phyloP scores from a whole-genome alignment of 139 green algal species.

The Yamagishiella unicocca region DNA sequence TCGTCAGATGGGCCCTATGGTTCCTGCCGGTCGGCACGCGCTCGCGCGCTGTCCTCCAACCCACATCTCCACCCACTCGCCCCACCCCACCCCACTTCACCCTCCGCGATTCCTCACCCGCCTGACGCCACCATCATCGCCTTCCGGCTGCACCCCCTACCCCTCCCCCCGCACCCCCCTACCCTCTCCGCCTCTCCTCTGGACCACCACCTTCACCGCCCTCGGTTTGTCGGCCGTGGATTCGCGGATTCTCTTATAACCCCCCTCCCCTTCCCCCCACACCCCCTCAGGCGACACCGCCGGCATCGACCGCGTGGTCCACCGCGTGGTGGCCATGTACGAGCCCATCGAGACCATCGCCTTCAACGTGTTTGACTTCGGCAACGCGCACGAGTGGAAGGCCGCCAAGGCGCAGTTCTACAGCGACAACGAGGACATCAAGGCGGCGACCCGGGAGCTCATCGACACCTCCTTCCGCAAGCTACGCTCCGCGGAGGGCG shows the following conservation, averaged over 20 bases:
- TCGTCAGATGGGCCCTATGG: too few relatives aligned
- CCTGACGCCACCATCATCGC: too few relatives aligned
- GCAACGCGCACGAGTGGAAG: conserved; percentile 75
- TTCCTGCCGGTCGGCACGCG: too few relatives aligned
- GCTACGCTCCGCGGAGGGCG: conserved; percentile 86
- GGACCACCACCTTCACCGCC: too few relatives aligned
- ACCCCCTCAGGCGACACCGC: conserved; percentile 65
- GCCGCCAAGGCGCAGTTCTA: conserved; percentile 77
- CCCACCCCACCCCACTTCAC: too few relatives aligned
- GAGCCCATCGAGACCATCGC: conserved; percentile 75
- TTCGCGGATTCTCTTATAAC: too few relatives aligned
- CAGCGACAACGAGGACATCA: conserved; percentile 81
- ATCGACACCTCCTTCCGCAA: conserved; percentile 94
- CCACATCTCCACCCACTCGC: too few relatives aligned
- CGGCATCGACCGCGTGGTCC: conserved; percentile 84
- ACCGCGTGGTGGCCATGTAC: conserved; percentile 87
- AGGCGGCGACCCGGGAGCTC: conserved; percentile 75
- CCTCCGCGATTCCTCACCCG: too few relatives aligned
- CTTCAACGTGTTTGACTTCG: conserved; percentile 86
- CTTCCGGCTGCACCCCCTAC: too few relatives aligned
- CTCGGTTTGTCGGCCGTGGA: too few relatives aligned
- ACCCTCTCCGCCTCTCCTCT: not conserved
- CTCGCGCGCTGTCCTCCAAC: too few relatives aligned
- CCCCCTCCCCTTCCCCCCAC: too few relatives aligned
- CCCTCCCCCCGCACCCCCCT: not conserved